phyloP scores from a whole-genome alignment of 2,329 filamentous ascomycete species.

The Elsinoe perseae region DNA sequence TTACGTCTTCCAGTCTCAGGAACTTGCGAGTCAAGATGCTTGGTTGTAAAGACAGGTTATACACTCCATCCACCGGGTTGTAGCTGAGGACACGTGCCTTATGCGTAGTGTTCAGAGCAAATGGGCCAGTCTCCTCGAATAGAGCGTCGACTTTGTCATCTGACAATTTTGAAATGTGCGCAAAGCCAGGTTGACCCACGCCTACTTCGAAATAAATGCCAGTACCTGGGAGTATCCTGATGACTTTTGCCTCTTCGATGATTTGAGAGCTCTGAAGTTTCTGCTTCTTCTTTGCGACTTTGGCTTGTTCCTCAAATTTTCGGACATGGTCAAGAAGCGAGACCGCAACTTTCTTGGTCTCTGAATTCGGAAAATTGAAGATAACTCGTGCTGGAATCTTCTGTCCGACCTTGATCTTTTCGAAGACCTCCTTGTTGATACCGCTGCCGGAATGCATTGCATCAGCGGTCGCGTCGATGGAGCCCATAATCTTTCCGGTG shows the following conservation, averaged over 20 bases:
- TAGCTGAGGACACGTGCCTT: slow-evolving; percentile 77
- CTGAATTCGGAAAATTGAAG: slow-evolving; percentile 73
- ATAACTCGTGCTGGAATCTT: slow-evolving; percentile 82
- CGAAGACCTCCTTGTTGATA: slow-evolving; percentile 56
- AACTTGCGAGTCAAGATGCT: slow-evolving; percentile 79
- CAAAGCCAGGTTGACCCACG: slow-evolving; percentile 68
- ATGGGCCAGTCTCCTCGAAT: slow-evolving; percentile 67
- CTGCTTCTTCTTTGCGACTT: slow-evolving; percentile 29
- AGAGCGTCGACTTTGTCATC: slow-evolving; percentile 83
- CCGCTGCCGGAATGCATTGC: slow-evolving; percentile 77
- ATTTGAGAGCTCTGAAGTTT: slow-evolving; percentile 66
- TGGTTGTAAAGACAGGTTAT: slow-evolving; percentile 75
- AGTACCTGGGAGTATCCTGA: slow-evolving; percentile 68
- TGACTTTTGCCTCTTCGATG: slow-evolving; percentile 69
- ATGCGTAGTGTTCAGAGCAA: slow-evolving; percentile 70
- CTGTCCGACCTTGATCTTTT: slow-evolving; percentile 72
- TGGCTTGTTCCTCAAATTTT: slow-evolving; percentile 49
- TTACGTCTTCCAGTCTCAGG: slow-evolving; percentile 83
- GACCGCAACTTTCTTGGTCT: slow-evolving; percentile 75
- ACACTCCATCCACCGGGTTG: slow-evolving; percentile 78
- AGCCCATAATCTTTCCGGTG: slow-evolving; percentile 82
- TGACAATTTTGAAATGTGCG: slow-evolving; percentile 87
- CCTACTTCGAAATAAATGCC: slow-evolving; percentile 74
- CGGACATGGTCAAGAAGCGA: slow-evolving; percentile 77
- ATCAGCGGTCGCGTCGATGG: slow-evolving; percentile 85